These are phyloP conservation scores for Cryphonectria nitschkei DNA, from an alignment of 2,329 filamentous ascomycete genomes.

Conservation along the genomic window DNA sequence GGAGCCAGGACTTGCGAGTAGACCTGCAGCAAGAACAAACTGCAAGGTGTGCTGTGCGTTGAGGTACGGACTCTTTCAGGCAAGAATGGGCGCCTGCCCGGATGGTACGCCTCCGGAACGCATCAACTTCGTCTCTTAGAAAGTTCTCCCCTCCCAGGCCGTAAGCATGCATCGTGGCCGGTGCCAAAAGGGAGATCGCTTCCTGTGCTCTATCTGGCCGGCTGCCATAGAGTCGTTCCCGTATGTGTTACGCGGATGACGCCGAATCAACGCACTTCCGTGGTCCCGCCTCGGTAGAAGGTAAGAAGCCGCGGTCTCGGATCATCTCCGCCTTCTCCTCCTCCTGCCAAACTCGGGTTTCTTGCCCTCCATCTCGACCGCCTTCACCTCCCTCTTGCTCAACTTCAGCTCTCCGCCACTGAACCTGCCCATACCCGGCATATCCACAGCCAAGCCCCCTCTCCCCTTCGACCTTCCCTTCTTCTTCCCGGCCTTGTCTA, in stretches of 20 bases:
- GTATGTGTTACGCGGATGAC: neutral
- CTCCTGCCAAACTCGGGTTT: conserved; percentile 39
- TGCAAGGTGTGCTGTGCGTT: neutral
- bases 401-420: conserved; percentile 77
- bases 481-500: conserved; percentile 39
- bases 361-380: conserved; percentile 71
- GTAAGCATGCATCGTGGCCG: neutral
- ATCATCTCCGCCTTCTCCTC: conserved; percentile 43
- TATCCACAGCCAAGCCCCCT: conserved; percentile 64
- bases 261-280: neutral
- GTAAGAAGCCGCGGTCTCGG: conserved; percentile 11
- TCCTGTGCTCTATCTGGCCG: neutral
- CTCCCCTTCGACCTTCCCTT: conserved; percentile 52
- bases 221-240: neutral
- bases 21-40: neutral
- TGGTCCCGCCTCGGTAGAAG: neutral
- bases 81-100: neutral
- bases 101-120: neutral
- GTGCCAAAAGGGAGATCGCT: neutral
- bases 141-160: neutral
- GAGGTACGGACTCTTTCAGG: neutral
- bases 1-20: neutral
- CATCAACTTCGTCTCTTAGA: neutral
- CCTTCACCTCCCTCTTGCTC: conserved; percentile 74
- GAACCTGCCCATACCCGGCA: conserved; percentile 79